Percentiles rank a stretch among this genome's conserved stretches.
Conservation (phyloP, 257 asterid genomes). For the Verbascum thapsus region DNA sequence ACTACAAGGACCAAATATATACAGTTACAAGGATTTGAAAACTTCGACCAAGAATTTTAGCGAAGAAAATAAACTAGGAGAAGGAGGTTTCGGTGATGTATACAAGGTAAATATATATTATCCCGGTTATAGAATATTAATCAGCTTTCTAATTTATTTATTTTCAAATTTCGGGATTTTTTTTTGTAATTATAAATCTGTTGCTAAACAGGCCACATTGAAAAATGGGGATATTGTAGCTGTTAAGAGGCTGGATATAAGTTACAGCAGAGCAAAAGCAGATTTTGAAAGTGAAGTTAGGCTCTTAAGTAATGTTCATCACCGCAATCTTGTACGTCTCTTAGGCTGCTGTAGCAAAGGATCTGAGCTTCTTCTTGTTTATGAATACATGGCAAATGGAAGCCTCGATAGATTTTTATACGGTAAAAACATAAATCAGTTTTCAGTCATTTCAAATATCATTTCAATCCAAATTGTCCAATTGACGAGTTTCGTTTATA, state of each 20-base stretch:
- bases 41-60: slow-evolving; percentile 65
- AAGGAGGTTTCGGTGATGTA: slow-evolving; percentile 84
- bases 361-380: slow-evolving; percentile 63
- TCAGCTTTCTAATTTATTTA: not conserved
- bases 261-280: slow-evolving; percentile 55
- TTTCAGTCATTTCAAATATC: not conserved
- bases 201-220: slow-evolving; percentile 58
- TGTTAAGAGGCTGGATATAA: slow-evolving; percentile 62
- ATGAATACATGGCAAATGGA: slow-evolving; percentile 82
- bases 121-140: too few species aligned
- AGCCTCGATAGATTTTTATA: slow-evolving; percentile 73
- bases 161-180: not conserved
- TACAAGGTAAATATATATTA: slow-evolving; percentile 53
- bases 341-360: slow-evolving; percentile 74
- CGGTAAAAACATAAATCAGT: slow-evolving; percentile 37
- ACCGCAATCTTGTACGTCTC: slow-evolving; percentile 80
- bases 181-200: not conserved
- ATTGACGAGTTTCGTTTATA: not conserved
- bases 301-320: slow-evolving; percentile 88
- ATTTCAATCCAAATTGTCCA: not conserved
- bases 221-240: slow-evolving; percentile 71
- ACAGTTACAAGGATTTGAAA: slow-evolving; percentile 62
- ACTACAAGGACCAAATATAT: slow-evolving; percentile 71
- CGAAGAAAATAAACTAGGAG: slow-evolving; percentile 73
- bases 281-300: slow-evolving; percentile 82